These are phyloP conservation scores for Cokeromyces recurvatus DNA, from an alignment of 371 early-diverging fungal genomes.

Conservation along the genomic window DNA sequence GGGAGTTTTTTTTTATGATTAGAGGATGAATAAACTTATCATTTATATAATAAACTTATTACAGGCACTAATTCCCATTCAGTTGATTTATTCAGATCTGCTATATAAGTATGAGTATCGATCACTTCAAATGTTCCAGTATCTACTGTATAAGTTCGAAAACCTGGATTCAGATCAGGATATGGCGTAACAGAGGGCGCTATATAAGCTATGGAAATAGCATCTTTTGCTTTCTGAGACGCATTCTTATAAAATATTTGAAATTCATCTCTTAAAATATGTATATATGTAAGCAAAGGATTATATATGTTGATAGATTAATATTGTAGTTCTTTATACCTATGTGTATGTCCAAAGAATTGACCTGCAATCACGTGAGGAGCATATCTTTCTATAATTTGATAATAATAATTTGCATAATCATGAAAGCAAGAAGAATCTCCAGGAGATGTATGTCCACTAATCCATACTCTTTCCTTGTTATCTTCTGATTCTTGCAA, in stretches of 20 bases:
- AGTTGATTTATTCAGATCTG: constrained; percentile 41
- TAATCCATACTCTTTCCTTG: constrained; percentile 55
- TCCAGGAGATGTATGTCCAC: constrained; percentile 56
- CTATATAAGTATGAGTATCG: constrained; percentile 52
- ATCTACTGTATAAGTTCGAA: constrained; percentile 51
- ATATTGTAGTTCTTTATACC: constrained; percentile 17
- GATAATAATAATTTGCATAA: constrained; percentile 54
- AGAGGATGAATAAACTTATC: too few relatives aligned
- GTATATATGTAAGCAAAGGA: background rate
- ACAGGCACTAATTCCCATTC: constrained; percentile 37
- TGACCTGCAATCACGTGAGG: constrained; percentile 58
- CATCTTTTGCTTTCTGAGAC: constrained; percentile 32
- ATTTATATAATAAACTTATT: too few relatives aligned
- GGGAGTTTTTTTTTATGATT: too few relatives aligned
- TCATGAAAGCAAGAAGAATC: constrained; percentile 52
- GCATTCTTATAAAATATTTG: constrained; percentile 42
- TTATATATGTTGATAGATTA: background rate
- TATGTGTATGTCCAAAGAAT: constrained; percentile 62
- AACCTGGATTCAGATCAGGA: constrained; percentile 50
- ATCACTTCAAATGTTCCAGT: constrained; percentile 54
- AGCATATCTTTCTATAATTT: constrained; percentile 53
- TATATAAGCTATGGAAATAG: constrained; percentile 49
- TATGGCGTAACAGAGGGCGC: constrained; percentile 56
- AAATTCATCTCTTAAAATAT: constrained; percentile 42
- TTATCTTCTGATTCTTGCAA: constrained; percentile 55